Base-by-base conservation (phyloP, 2,329 filamentous ascomycete species). In the Metarhizium rileyi region DNA sequence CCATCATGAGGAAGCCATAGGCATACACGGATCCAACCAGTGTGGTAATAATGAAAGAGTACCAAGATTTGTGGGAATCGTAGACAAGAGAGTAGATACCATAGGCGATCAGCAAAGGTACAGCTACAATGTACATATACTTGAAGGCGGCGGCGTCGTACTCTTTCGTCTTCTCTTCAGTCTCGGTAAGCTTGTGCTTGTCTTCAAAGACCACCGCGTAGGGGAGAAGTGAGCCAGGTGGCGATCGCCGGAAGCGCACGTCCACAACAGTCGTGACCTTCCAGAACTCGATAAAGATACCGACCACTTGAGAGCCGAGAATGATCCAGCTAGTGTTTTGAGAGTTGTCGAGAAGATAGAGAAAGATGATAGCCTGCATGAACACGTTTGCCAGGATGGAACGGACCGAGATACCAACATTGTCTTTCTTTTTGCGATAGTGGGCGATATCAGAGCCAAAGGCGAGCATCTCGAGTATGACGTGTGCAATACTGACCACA, bases 281-380 rank as follows among this genome's bases (percentile, higher is more conserved):
- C 93, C 93, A 98, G 53, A 81, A 68, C 63, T 82, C 78, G 56
- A 82, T 81, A 42, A 81, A 49, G 50, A 81, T 81, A 46, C 90
- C 90, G 54, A 95, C 82, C 20, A 86, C 93, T 71, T 98, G 93
- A 10, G 88, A 86, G 46, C 90, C 90, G 20, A 98, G 75, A 59
- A 98, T 97, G 90, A 98, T 97, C 91, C 91, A 98, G 56, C 87
- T 95, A 1, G 93, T 98, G 66, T 93, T 94, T 51, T 96, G 90
- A 57, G 90, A 94, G 73, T 98, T 97, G 72, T 98, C 93, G 60
- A 98, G 73, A 27, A 98, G 79, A 69, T 98, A 98, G 43, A 98
- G 77, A 78, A 98, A 94, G 68, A 98, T 96, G 62, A 97, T 78
- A 6, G 78, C 68, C 69, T 98, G 93, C 93, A 98, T 98, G 67